A percentile compares a stretch with the other conserved stretches of the same genome.
Conservation (phyloP, 2,329 filamentous ascomycete species). For the Phyllosticta capitalensis region DNA sequence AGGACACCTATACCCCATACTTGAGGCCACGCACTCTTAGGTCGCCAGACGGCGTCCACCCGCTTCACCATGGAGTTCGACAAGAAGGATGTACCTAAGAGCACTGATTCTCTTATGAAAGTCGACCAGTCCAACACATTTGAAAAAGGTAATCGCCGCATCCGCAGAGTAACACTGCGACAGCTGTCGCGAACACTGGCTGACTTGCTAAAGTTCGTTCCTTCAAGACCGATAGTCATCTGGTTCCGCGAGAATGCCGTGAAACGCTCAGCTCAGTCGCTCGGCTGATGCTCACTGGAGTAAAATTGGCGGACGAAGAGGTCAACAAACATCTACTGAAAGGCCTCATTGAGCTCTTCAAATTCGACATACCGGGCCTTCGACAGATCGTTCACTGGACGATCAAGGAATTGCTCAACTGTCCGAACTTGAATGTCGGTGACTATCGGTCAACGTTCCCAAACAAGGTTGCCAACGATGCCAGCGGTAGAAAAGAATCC, state of each 20-base stretch:
- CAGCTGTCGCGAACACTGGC: constrained; percentile 8
- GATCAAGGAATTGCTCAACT: constrained; percentile 87
- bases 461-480: neutral
- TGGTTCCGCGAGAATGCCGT: constrained; percentile 91
- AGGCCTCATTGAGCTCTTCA: constrained; percentile 94
- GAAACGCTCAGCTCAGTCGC: constrained; percentile 96
- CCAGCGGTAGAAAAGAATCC: neutral
- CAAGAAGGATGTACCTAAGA: constrained; percentile 95
- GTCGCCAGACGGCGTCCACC: neutral
- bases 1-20: constrained; percentile 12
- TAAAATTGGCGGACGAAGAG: constrained; percentile 94
- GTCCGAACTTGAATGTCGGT: neutral
- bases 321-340: constrained; percentile 98
- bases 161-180: constrained; percentile 12
- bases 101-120: neutral
- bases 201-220: constrained; percentile 58
- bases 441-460: neutral
- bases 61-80: constrained; percentile 72
- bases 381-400: constrained; percentile 98
- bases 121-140: constrained; percentile 46
- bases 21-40: neutral
- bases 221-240: too few species aligned
- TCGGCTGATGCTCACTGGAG: constrained; percentile 89
- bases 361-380: constrained; percentile 96
- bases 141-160: constrained; percentile 69